Evolutionary conservation across 2,329 filamentous ascomycete genomes (phyloP).

Genomic region (Aspergillus persii): DNA sequence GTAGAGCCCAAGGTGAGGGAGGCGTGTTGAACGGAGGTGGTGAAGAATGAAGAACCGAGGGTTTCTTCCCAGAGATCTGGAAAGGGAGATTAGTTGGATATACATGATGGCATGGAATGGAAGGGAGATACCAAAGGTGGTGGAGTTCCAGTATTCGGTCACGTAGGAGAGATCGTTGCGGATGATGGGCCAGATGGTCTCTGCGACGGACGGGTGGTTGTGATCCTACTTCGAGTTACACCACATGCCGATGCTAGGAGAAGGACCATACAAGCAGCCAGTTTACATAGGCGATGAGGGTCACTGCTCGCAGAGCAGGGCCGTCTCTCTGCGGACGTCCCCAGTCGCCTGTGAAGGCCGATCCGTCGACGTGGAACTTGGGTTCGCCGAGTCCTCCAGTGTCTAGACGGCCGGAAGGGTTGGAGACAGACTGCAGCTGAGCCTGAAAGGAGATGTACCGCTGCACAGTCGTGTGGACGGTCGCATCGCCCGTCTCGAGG

Average conservation of each 20-base stretch:
- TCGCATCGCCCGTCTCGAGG: conserved; percentile 54
- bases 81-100: not conserved
- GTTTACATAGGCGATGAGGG: conserved; percentile 69
- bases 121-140: conserved; percentile 53
- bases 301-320: conserved; percentile 71
- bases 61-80: conserved; percentile 78
- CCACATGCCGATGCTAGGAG: too few relatives aligned
- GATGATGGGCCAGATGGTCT: conserved; percentile 69
- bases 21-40: conserved; percentile 66
- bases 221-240: conserved; percentile 43
- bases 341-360: conserved; percentile 64
- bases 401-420: conserved; percentile 62
- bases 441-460: conserved; percentile 69
- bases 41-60: conserved; percentile 75
- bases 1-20: conserved; percentile 58
- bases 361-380: conserved; percentile 67
- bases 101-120: not conserved
- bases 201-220: conserved; percentile 52
- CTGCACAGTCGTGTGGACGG: conserved; percentile 61
- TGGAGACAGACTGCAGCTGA: conserved; percentile 63
- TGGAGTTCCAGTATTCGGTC: conserved; percentile 49
- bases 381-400: conserved; percentile 63
- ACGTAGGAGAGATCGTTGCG: conserved; percentile 75
- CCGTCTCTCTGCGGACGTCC: conserved; percentile 78
- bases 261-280: conserved; percentile 56